Conservation (phyloP, 2,329 filamentous ascomycete genomes). For the Harringtonia aguacate region DNA sequence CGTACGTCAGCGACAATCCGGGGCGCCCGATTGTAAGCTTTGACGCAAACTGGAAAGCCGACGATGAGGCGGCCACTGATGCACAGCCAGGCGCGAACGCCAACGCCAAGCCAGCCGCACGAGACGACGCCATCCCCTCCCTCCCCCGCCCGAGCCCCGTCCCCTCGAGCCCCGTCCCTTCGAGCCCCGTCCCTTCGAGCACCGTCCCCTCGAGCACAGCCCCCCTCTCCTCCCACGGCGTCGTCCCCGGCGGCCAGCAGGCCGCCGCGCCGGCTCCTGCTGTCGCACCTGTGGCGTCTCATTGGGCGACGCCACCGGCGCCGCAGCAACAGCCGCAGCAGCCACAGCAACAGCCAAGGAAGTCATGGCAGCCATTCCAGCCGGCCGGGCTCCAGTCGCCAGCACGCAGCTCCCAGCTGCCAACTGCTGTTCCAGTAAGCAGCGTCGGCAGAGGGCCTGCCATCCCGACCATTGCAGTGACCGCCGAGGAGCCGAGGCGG, state of each 20-base stretch:
- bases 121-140: constrained; percentile 14
- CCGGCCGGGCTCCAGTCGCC: no score
- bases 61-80: constrained; percentile 53
- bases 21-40: constrained; percentile 97
- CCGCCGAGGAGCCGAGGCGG: constrained; percentile 16
- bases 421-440: constrained; percentile 35
- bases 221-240: neutral
- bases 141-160: constrained; percentile 12
- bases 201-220: constrained; percentile 17
- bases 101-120: no score
- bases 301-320: constrained; percentile 23
- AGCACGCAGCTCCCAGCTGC: constrained; percentile 14
- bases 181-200: no score
- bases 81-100: constrained; percentile 54
- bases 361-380: constrained; percentile 17
- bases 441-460: constrained; percentile 15
- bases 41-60: constrained; percentile 67
- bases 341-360: constrained; percentile 14
- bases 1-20: constrained; percentile 79
- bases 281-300: constrained; percentile 43
- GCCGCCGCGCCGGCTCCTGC: constrained; percentile 32
- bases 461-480: constrained; percentile 41
- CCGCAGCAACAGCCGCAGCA: constrained; percentile 13
- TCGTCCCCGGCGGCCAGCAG: constrained; percentile 13
- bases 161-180: constrained; percentile 15